These are phyloP conservation scores for Gossypium schwendimanii DNA, from an alignment of 441 rosid genomes.

Conservation along the genomic window DNA sequence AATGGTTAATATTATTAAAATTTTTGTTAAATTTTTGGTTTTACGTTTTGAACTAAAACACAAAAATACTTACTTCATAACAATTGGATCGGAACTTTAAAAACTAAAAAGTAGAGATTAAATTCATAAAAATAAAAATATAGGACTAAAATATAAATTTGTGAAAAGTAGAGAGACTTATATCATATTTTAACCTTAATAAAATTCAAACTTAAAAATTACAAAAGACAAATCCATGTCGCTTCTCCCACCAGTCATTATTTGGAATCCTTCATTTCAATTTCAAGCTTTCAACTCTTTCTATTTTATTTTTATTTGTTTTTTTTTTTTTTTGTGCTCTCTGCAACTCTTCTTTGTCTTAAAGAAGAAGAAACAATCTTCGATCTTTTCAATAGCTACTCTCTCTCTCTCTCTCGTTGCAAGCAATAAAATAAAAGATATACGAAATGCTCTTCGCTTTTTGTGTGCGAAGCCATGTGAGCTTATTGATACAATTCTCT, in stretches of 20 bases:
- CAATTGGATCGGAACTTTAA: too few relatives aligned
- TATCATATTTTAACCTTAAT: too few relatives aligned
- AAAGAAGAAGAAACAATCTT: conserved; percentile 52
- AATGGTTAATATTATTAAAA: too few relatives aligned
- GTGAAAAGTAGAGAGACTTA: too few relatives aligned
- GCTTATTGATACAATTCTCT: conserved; percentile 55
- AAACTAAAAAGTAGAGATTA: too few relatives aligned
- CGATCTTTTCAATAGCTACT: conserved; percentile 11
- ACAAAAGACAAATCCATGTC: conserved; percentile 8
- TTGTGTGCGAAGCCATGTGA: conserved; percentile 71
- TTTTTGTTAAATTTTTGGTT: too few relatives aligned
- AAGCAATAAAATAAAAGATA: conserved; percentile 8
- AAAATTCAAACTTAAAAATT: conserved; percentile 8
- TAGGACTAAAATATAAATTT: neutral
- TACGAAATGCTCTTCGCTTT: conserved; percentile 29
- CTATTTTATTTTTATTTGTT: neutral
- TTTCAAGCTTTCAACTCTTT: conserved; percentile 19
- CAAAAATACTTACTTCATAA: too few relatives aligned
- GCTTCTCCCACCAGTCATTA: conserved; percentile 13
- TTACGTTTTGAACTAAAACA: too few relatives aligned
- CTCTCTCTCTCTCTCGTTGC: conserved; percentile 5
- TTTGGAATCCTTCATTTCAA: conserved; percentile 17
- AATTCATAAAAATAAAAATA: neutral
- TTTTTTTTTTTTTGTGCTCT: conserved; percentile 3
- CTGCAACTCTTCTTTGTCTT: conserved; percentile 48